Percentiles rank a stretch among this genome's conserved stretches.
phyloP scores from a whole-genome alignment of 2,329 filamentous ascomycete species.

The Phyllosticta capitalensis region DNA sequence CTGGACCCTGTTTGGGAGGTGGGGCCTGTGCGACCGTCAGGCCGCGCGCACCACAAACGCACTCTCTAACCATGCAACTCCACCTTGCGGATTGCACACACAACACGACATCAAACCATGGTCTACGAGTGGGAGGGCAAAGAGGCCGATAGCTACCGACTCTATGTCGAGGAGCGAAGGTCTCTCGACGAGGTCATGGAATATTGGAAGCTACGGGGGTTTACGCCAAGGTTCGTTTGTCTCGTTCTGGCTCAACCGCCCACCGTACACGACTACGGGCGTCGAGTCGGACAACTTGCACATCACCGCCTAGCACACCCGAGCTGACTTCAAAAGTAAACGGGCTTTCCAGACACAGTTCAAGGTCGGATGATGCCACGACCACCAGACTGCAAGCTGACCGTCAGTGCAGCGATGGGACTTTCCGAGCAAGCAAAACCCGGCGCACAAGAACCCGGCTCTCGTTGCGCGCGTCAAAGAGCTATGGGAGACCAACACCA shows the following conservation, averaged over 20 bases:
- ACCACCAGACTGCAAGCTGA: not conserved
- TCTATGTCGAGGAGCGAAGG: conserved; percentile 70
- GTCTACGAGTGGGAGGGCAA: conserved; percentile 50
- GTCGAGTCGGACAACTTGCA: conserved; percentile 1
- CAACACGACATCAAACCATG: not conserved
- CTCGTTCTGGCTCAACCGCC: conserved; percentile 1
- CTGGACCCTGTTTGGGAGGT: not conserved
- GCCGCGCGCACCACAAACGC: conserved; percentile 7
- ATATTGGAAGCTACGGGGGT: conserved; percentile 53
- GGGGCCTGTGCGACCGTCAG: not conserved
- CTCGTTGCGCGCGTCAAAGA: conserved; percentile 63
- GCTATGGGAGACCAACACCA: conserved; percentile 67
- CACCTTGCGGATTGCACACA: not conserved
- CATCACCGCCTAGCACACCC: not conserved
- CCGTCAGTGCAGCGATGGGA: conserved; percentile 49
- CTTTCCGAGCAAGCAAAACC: conserved; percentile 66
- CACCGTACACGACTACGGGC: conserved; percentile 10
- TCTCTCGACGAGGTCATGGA: conserved; percentile 66
- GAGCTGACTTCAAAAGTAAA: conserved; percentile 44
- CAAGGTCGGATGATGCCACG: conserved; percentile 30
- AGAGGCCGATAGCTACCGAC: conserved; percentile 53
- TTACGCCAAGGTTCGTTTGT: conserved; percentile 54
- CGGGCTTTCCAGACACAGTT: conserved; percentile 69
- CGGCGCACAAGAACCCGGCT: conserved; percentile 57
- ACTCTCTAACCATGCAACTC: not conserved